Percentiles rank a stretch among this genome's conserved stretches.
phyloP scores from a whole-genome alignment of 1,284 basidiomycete species.

The Mycosarcoma maydis region DNA sequence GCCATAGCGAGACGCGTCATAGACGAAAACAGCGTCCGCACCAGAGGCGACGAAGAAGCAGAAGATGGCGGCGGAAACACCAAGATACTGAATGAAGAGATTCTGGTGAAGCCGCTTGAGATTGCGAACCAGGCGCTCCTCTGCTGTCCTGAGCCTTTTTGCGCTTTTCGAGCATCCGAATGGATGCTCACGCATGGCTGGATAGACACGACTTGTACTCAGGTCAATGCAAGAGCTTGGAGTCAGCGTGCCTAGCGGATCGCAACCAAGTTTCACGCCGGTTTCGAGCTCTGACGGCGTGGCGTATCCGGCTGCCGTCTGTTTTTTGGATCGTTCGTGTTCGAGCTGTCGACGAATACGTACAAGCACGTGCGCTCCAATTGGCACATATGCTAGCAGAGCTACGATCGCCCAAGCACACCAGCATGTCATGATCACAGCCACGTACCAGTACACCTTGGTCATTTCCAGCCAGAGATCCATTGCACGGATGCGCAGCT shows the following conservation, averaged over 20 bases:
- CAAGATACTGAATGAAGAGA: conserved; percentile 23
- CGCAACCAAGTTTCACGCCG: neutral
- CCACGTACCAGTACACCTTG: conserved; percentile 20
- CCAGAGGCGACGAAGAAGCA: conserved; percentile 8
- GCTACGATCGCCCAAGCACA: conserved; percentile 17
- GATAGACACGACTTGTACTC: conserved; percentile 17
- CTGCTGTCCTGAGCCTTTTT: neutral
- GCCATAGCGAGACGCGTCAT: conserved; percentile 13
- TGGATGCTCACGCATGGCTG: neutral
- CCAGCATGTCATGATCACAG: conserved; percentile 13
- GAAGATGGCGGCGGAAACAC: conserved; percentile 18
- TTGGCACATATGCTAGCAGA: conserved; percentile 5
- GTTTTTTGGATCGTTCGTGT: neutral
- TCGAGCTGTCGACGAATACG: conserved; percentile 16
- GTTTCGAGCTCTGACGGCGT: neutral
- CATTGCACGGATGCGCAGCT: neutral
- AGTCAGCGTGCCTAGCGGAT: neutral
- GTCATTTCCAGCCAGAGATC: conserved; percentile 21
- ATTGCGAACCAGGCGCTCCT: conserved; percentile 18
- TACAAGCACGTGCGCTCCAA: conserved; percentile 28
- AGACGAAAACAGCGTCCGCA: neutral
- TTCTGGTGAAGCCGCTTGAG: conserved; percentile 20
- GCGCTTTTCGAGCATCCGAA: neutral
- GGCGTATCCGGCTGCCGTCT: neutral
- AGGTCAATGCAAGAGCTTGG: neutral